phyloP scores from a whole-genome alignment of 2,329 filamentous ascomycete species.

The Sporothrix pseudoabietina region DNA sequence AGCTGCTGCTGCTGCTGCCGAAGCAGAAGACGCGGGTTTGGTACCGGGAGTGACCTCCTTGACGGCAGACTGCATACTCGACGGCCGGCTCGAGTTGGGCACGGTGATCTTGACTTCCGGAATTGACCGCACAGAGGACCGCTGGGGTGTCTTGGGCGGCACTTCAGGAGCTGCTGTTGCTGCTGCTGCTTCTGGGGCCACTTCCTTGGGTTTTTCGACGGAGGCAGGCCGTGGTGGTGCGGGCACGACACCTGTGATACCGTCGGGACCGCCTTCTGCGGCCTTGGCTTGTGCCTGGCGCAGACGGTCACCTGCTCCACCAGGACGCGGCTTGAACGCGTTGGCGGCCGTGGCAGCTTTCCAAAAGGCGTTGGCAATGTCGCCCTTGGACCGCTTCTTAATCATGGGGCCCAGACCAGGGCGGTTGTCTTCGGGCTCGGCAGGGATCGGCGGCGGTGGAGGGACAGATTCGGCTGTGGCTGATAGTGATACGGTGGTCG shows the following conservation, averaged over 20 bases:
- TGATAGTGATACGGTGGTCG: background rate
- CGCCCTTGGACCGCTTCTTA: constrained; percentile 70
- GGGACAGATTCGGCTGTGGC: constrained; percentile 30
- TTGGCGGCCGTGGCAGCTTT: constrained; percentile 74
- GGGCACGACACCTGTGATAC: constrained; percentile 84
- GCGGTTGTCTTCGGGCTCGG: constrained; percentile 48
- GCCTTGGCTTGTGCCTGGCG: constrained; percentile 60
- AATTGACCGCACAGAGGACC: constrained; percentile 51
- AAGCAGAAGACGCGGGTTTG: background rate
- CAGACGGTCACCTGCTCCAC: constrained; percentile 81
- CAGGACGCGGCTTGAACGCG: constrained; percentile 82
- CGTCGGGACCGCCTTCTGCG: constrained; percentile 74
- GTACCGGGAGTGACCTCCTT: constrained; percentile 39
- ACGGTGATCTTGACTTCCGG: constrained; percentile 63
- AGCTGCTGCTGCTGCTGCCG: background rate
- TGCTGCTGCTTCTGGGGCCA: constrained; percentile 33
- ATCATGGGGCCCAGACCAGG: constrained; percentile 90
- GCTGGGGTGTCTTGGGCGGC: constrained; percentile 40
- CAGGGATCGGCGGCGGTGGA: constrained; percentile 31
- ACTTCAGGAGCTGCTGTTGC: constrained; percentile 36
- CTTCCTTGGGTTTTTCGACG: constrained; percentile 44
- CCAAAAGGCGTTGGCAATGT: constrained; percentile 74
- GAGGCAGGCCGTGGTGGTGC: constrained; percentile 63
- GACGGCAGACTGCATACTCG: constrained; percentile 46
- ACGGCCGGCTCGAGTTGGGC: constrained; percentile 47